Base-by-base conservation (phyloP, 2,329 filamentous ascomycete species). In the Ascochyta clinopodiicola region DNA sequence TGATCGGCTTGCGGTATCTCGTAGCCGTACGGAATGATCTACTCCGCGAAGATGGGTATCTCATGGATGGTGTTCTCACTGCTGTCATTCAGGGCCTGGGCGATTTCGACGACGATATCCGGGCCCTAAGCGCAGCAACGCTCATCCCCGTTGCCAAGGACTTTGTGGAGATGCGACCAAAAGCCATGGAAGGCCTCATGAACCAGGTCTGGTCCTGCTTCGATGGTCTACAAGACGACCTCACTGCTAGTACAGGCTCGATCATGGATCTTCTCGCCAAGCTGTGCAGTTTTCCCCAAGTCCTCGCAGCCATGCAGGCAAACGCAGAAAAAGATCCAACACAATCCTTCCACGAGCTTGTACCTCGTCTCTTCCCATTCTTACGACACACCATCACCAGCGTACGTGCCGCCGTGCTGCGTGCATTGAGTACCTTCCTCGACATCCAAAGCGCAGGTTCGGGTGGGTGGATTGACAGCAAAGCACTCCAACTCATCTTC, bases 241-340 rank as follows among this genome's bases (percentile, higher is more conserved):
- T 99, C 17, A 98, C 93, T 74, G 95, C 95, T 4, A 98, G 95
- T 74, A 99, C 96, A 9, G 95, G 95, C 43, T 96, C 92, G 52
- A 96, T 99, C 50, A 99, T 99, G 96, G 96, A 99, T 74, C 84
- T 99, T 36, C 83, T 99, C 17, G 95, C 96, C 13, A 98, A 95
- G 57, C 86, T 99, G 2, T 99, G 95, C 79, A 90, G 92, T 60
- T 99, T 97, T 79, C 91, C 91, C 0, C 86, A 96, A 77, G 94
- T 98, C 7, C 79, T 99, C 29, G 87, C 94, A 57, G 90, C 94
- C 13, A 99, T 99, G 95, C 96, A 96, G 77, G 80, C 82, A 27
- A 96, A 96, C 51, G 94, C 94, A 7, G 63, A 60, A 38, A 83
- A 89, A 67, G 90, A 97, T 68, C 85, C 91, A 12, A 89, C 93